Evolutionary conservation across 768 basidiomycete species (phyloP), one percentile per base, ranked within the genome.

Genomic region (Leucocoprinus birnbaumii): DNA sequence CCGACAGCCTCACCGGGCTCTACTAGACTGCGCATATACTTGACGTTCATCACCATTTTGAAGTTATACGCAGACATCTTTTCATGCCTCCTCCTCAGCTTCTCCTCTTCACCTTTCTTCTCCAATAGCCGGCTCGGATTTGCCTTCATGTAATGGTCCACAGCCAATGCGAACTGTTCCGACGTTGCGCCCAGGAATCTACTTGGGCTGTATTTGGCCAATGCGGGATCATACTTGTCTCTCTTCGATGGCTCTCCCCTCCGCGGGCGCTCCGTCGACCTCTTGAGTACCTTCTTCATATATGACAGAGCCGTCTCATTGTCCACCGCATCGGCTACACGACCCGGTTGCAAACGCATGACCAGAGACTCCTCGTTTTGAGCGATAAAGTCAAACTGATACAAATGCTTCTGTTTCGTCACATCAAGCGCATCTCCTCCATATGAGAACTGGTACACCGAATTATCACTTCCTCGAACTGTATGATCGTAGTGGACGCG

Each of bases 1-100:
- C 97, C 97, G 27, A 99, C 96, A n/a, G 97, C 94, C 73, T 99
- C 97, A 59, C 97, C 97, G 3, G 97, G 94, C 56, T 99, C 97
- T 2, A 94, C 92, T 51, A 99, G 72, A 67, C 91, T 92, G 55
- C 89, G 81, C 81, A 98, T 79, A 68, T 98, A 99, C 68, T 96
- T 91, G 65, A 91, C 80, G 62, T 94, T 86, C 85, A 96, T 94
- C 61, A 98, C 69, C 21, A 82, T 67, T 37, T 84, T 80, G 82
- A 99, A 98, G 55, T 83, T 73, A 44, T 77, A 77, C 3, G 75
- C 60, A 56, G 73, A 69, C 55, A 85, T 72, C 31, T 74, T 76
- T 7, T 67, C 68, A 54, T 76, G 77, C 54, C 81, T 73, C 53
- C 75, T 77, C 51, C 72, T 72, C 61, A 78, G 73, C 31, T 50